A percentile compares a stretch with the other conserved stretches of the same genome.
Evolutionary conservation across 2,329 filamentous ascomycete species (phyloP).

Genomic region (Fusarium cicatricum): DNA sequence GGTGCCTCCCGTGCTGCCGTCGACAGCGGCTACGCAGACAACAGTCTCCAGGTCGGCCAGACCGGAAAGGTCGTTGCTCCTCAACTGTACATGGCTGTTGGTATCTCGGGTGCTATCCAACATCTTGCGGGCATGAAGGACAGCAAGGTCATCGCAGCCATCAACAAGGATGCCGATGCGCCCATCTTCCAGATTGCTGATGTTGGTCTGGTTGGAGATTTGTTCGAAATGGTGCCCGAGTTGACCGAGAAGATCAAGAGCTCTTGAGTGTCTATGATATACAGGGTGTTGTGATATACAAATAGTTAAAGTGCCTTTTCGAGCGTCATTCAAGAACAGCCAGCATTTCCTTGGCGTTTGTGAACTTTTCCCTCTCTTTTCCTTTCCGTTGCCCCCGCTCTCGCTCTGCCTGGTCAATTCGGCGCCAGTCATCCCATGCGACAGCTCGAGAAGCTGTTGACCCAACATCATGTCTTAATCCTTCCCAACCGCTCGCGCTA

Average conservation of each 20-base stretch:
- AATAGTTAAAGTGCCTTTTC: constrained; percentile 34
- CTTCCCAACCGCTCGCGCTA: constrained; percentile 74
- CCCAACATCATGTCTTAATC: constrained; percentile 66
- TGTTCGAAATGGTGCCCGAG: constrained; percentile 96
- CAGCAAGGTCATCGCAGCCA: constrained; percentile 98
- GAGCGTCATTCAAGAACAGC: constrained; percentile 53
- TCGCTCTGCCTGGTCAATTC: constrained; percentile 82
- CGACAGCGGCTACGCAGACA: constrained; percentile 97
- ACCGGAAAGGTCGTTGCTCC: constrained; percentile 99
- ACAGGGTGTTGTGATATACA: constrained; percentile 40
- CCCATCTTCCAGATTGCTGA: constrained; percentile 99
- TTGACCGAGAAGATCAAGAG: constrained; percentile 92
- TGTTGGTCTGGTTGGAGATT: constrained; percentile 91
- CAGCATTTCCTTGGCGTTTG: constrained; percentile 65
- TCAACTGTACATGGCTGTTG: constrained; percentile 92
- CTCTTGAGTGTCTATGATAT: constrained; percentile 44
- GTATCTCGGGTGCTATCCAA: constrained; percentile 97
- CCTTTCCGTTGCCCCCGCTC: constrained; percentile 70
- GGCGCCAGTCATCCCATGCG: constrained; percentile 84
- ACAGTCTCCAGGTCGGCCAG: constrained; percentile 97
- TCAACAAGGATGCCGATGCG: constrained; percentile 97
- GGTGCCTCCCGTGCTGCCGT: constrained; percentile 95
- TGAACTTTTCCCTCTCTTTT: constrained; percentile 81
- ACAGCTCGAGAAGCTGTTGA: constrained; percentile 68
- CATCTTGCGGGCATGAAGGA: constrained; percentile 99